These are phyloP conservation scores for Grosmannia penicillata DNA, from an alignment of 2,329 filamentous ascomycete genomes.

Conservation along the genomic window DNA sequence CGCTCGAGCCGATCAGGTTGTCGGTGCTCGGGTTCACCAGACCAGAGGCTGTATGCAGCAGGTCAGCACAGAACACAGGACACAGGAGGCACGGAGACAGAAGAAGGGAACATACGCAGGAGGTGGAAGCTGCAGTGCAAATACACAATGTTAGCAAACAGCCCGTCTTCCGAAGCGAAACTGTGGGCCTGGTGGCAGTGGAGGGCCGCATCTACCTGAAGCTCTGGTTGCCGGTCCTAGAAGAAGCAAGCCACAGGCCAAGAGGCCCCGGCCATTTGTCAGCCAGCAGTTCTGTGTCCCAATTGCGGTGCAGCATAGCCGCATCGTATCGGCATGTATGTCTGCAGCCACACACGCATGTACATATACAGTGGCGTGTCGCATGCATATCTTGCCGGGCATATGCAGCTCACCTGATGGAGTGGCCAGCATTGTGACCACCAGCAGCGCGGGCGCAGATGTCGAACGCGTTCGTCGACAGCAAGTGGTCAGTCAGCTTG, in stretches of 20 bases:
- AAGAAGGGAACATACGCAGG: conserved; percentile 17
- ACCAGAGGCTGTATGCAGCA: conserved; percentile 36
- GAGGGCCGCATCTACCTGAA: conserved; percentile 8
- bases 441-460: conserved; percentile 44
- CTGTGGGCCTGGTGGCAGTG: neutral
- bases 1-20: conserved; percentile 60
- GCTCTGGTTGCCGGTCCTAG: conserved; percentile 10
- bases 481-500: conserved; percentile 11
- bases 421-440: conserved; percentile 46
- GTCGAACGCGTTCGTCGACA: conserved; percentile 8
- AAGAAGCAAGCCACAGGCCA: neutral
- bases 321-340: too few species aligned
- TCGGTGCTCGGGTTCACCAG: conserved; percentile 55
- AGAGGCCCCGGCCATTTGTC: neutral
- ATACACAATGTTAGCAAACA: neutral
- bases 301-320: too few species aligned
- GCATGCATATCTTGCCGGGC: too few species aligned
- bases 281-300: neutral
- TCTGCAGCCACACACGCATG: too few species aligned
- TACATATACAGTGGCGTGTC: too few species aligned
- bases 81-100: neutral
- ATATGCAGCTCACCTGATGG: conserved; percentile 16
- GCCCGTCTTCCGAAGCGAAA: too few species aligned
- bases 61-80: conserved; percentile 29
- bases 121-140: conserved; percentile 10